phyloP scores from a whole-genome alignment of 73 alveolate species.

The Paraurostyla sp. region DNA sequence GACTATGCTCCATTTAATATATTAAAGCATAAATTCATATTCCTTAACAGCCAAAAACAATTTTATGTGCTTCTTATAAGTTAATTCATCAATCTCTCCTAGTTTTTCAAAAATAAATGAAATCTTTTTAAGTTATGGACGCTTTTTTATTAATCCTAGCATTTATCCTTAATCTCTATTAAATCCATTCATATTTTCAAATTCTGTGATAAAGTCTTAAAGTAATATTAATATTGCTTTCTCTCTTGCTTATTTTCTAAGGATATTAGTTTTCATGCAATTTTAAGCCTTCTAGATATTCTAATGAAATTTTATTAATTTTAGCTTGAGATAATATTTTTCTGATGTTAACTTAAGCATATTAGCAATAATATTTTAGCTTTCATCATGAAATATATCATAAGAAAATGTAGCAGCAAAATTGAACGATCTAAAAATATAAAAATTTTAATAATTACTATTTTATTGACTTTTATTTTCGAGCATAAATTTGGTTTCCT shows the following conservation, averaged over 20 bases:
- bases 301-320: neutral
- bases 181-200: neutral
- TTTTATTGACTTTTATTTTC: no score
- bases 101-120: neutral
- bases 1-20: constrained; percentile 7
- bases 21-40: neutral
- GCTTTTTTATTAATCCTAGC: neutral
- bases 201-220: neutral
- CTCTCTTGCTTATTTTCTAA: constrained; percentile 23
- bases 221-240: neutral
- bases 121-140: neutral
- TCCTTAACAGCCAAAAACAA: neutral
- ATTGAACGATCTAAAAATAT: no score
- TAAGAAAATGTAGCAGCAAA: no score
- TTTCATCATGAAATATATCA: neutral
- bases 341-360: neutral
- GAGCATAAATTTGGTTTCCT: no score
- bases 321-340: neutral
- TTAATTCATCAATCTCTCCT: neutral
- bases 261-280: neutral
- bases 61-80: neutral
- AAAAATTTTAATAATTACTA: no score
- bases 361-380: neutral
- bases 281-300: neutral
- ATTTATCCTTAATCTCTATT: neutral